Base-by-base conservation (phyloP, 2,329 filamentous ascomycete species). In the Monilinia vaccinii-corymbosi region DNA sequence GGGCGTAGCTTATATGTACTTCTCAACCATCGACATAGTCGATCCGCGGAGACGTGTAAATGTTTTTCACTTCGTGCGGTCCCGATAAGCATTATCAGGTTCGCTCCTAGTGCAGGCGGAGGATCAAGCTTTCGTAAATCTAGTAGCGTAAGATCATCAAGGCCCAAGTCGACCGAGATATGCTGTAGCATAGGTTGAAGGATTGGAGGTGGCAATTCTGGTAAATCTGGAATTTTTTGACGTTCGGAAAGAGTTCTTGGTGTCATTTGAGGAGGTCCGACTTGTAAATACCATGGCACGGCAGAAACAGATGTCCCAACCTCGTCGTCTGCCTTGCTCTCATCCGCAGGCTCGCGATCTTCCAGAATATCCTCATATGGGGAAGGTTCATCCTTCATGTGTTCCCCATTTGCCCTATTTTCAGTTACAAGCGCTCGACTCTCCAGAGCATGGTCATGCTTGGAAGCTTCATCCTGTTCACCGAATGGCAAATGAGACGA, bases 31-130 rank as follows among this genome's bases (percentile, higher is more conserved):
- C 93, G 83, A 64, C 92, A 90, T 31, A 96, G 81, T n/a, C 91
- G 84, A 70, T 96, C 91, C 0, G 92, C 91, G 1, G 90, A 90
- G 25, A 96, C 87, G 70, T 96, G 93, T 40, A 99, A 78, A 75
- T 99, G 94, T 56, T 93, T 91, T 73, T 97, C 90, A 68, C 90
- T 95, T 61, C 94, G 87, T 16, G 93, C 90, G 10, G 91, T 96
- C 45, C 88, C 91, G 64, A 99, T 84, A 34, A 99, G 75, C 94
- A 97, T 97, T 58, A 99, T 81, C 32, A 97, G 80, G 68, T 93
- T 92, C 2, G 89, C 84, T 1, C 94, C 94, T 1, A 99, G 80
- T 0, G 92, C 92, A 0, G 93, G 86, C 0, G 92, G 89, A 0
- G 92, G 91, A 67, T 97, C 89, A 53, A 97, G 79, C 42, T 83